phyloP scores from a whole-genome alignment of 108 stramenopile genomes.

The Mediolabrus comicus region DNA sequence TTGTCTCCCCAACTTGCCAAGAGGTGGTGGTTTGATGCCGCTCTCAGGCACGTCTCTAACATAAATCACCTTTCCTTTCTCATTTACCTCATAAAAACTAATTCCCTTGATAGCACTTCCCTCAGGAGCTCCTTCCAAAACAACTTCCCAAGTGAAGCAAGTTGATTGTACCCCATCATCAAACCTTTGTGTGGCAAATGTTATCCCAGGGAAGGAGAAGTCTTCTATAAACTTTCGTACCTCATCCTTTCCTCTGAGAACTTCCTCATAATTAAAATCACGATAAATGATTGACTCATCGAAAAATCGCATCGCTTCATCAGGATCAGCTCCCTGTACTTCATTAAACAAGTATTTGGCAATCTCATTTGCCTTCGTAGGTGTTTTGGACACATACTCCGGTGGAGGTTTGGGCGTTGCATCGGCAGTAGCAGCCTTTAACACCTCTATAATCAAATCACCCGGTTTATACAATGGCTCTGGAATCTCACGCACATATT shows the following conservation, averaged over 20 bases:
- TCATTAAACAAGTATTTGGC: slow-evolving; percentile 74
- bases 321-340: slow-evolving; percentile 60
- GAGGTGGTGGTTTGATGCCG: slow-evolving; percentile 70
- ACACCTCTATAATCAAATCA: slow-evolving; percentile 62
- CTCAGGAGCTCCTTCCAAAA: slow-evolving; percentile 56
- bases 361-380: slow-evolving; percentile 62
- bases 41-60: slow-evolving; percentile 76
- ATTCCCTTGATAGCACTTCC: slow-evolving; percentile 70
- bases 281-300: slow-evolving; percentile 60
- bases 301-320: slow-evolving; percentile 71
- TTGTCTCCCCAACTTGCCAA: slow-evolving; percentile 62
- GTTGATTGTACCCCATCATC: slow-evolving; percentile 66
- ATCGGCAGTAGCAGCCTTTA: slow-evolving; percentile 65
- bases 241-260: slow-evolving; percentile 48
- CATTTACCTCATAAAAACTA: slow-evolving; percentile 74
- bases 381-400: slow-evolving; percentile 44
- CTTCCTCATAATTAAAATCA: slow-evolving; percentile 76
- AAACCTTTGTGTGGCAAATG: slow-evolving; percentile 61
- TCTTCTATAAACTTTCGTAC: slow-evolving; percentile 72
- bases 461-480: slow-evolving; percentile 81
- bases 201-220: slow-evolving; percentile 77
- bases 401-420: slow-evolving; percentile 51
- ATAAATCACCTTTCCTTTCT: slow-evolving; percentile 54
- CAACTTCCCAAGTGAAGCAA: slow-evolving; percentile 82
- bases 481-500: slow-evolving; percentile 72